Evolutionary conservation across 2,329 filamentous ascomycete species (phyloP), one percentile per base, ranked within the genome.

Genomic region (Aureobasidium subglaciale): DNA sequence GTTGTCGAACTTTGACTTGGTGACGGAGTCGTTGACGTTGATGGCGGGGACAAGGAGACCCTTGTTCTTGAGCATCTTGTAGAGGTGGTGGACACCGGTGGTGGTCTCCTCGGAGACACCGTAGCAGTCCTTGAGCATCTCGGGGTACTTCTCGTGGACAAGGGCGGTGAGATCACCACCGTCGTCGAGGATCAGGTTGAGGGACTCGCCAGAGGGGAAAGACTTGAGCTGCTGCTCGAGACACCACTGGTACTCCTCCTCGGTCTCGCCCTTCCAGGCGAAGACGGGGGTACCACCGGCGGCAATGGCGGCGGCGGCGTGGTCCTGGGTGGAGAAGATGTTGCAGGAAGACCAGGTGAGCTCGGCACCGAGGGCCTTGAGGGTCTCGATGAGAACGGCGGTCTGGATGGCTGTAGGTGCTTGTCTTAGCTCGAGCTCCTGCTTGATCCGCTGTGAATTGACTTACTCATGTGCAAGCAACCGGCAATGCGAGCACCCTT

Each of bases 1-100:
- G 86, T 99, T 99, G 85, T 97, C 93, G 75, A 99, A 99, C 85
- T 99, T 99, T 79, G 90, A 96, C 87, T 97, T 99, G 77, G 93
- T 99, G 73, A 99, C 92, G 59, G 88, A 91, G 85, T 99, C 92
- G 81, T 99, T 97, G 83, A 99, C 92, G 78, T 99, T 99, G 86
- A 97, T 90, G 76, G 92, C 83, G 65, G 93, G 93, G 64, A 96
- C 88, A 61, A 96, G 86, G 63, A 97, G 90, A 58, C 72, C 67
- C 88, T 85, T 70, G 70, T 75, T 71, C 74, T 77, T 96, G 74
- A 97, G 79, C 91, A 96, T 96, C 73, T 85, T 84, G 88, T 97
- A 99, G 60, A 99, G 84, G 82, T 97, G 92, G 87, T 97, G 93
- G 70, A 99, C 92, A 83, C 92, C 92, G 54, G 92, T 99, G 76